Evolutionary conservation across 768 basidiomycete genomes (phyloP), one percentile per base, ranked within the genome.

Genomic region (Suillus occidentalis): DNA sequence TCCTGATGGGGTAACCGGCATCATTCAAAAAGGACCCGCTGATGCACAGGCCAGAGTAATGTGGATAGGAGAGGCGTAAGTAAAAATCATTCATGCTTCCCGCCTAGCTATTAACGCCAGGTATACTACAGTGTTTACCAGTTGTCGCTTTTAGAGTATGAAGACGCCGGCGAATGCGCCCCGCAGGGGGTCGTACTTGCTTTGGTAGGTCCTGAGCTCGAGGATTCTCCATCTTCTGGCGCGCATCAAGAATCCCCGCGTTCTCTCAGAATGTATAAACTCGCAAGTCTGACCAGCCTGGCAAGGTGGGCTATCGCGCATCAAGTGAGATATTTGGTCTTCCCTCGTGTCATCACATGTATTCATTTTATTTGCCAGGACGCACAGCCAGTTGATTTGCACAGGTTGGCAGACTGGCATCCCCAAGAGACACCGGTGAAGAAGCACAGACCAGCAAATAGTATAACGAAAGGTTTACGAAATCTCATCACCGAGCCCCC

Each of bases 41-140:
- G 92, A 93, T 67, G 91, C 93, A 0, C 82, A 86, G 65, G 83
- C 85, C 42, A 81, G 84, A 64, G 77, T 81, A 34, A 83, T 95
- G 22, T 95, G 92, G 92, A 78, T 79, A 34, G 93, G 93, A 61
- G 92, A 94, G 78, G 84, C 86, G 91, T 91, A 68, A 69, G 84
- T 75, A 43, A 25, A 25, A 37, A 37, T n/a, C 49, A 47, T 55
- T 47, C 62, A 1, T 5, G 57, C 53, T 31, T 28, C 31, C 5
- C 39, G 40, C 20, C 5, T 34, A 37, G 61, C 60, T 60, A 69
- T 13, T 20, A 16, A 36, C 43, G 25, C 4, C 39, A 1, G 25
- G 43, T 31, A 42, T 39, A 28, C 45, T 60, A 25, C 61, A 94
- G 92, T 55, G 88, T 95, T 14, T 85, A 85, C 72, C 92, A 95